Base-by-base conservation (phyloP, 306 rosid species). In the Cicer yamashitae region DNA sequence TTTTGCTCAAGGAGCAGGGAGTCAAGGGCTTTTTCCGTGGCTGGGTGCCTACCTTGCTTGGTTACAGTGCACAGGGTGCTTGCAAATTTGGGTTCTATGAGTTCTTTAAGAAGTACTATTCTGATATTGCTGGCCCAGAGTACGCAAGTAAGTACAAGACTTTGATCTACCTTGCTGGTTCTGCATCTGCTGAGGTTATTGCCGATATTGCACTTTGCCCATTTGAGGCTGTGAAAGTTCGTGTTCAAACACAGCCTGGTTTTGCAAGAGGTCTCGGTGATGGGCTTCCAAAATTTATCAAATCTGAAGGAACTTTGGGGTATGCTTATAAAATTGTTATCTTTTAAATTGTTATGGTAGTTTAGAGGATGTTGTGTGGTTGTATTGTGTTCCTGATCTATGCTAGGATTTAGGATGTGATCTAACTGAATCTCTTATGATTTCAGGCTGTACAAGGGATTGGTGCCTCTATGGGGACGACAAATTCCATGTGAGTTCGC, bases 41-140 rank as follows among this genome's bases (percentile, higher is more conserved):
- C n/a, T 92, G 99, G 99, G 97, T 86, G 44, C 99, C 99, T 20
- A 96, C 99, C 53, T 82, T 96, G 77, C 86, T 96, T 20, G 99
- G 99, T 83, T 92, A 96, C 87, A 90, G 99, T 87, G 98, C 94
- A 46, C 99, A 96, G 87, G 98, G 99, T 84, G 99, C 98, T 71
- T 92, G 97, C 92, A 96, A 96, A 79, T 92, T 83, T 71, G 99
- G 99, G 39, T 92, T 92, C 84, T 96, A 96, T 11, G 99, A 96
- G 77, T 96, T 87, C 82, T 92, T 96, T 75, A 96, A 96, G 90
- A 96, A 92, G 86, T 92, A 89, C 81, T 92, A 90, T 75, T 90
- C 98, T 57, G 99, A 96, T 82, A 82, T 96, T 84, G 97, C 92
- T 74, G 99, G 99, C 13, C 99, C 98, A 0, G 97, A 90, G 93